These are phyloP conservation scores for Aspergillus sp. DNA, from an alignment of 2,329 filamentous ascomycete species.

Conservation along the genomic window DNA sequence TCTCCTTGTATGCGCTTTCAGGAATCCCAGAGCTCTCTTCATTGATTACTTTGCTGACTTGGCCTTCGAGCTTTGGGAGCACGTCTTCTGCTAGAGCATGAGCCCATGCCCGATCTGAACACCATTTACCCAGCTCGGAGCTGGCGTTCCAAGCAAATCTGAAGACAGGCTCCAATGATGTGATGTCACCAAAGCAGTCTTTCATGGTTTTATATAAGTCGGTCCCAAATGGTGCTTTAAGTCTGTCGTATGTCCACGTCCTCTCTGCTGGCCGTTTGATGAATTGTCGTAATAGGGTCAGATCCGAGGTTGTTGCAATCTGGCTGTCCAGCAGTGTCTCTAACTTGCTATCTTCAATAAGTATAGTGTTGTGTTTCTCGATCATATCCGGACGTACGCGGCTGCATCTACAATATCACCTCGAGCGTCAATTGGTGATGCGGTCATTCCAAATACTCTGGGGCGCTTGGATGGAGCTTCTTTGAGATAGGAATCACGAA, in stretches of 20 bases:
- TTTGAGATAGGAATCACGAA: slow-evolving; percentile 73
- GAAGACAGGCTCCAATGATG: slow-evolving; percentile 52
- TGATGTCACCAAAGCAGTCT: slow-evolving; percentile 45
- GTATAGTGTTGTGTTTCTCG: not conserved
- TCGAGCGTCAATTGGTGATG: slow-evolving; percentile 83
- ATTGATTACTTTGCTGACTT: slow-evolving; percentile 13
- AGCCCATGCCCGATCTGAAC: slow-evolving; percentile 73
- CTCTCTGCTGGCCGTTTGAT: slow-evolving; percentile 56
- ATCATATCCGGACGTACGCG: slow-evolving; percentile 25
- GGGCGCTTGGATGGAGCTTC: slow-evolving; percentile 51
- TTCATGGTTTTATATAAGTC: slow-evolving; percentile 55
- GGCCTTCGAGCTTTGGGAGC: slow-evolving; percentile 55
- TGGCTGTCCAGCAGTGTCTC: slow-evolving; percentile 71
- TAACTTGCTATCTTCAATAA: slow-evolving; percentile 48
- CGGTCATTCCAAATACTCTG: slow-evolving; percentile 91
- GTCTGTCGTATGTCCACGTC: slow-evolving; percentile 49
- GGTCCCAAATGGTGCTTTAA: slow-evolving; percentile 54
- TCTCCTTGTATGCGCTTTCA: slow-evolving; percentile 46
- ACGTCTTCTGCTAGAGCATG: slow-evolving; percentile 60
- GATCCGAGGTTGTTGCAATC: slow-evolving; percentile 69
- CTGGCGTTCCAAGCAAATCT: slow-evolving; percentile 53
- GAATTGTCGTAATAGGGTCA: slow-evolving; percentile 51
- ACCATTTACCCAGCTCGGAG: slow-evolving; percentile 71
- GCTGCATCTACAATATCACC: slow-evolving; percentile 65
- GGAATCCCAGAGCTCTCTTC: slow-evolving; percentile 5